These are phyloP conservation scores for Trametes maxima DNA, from an alignment of 768 basidiomycete species.

Conservation along the genomic window DNA sequence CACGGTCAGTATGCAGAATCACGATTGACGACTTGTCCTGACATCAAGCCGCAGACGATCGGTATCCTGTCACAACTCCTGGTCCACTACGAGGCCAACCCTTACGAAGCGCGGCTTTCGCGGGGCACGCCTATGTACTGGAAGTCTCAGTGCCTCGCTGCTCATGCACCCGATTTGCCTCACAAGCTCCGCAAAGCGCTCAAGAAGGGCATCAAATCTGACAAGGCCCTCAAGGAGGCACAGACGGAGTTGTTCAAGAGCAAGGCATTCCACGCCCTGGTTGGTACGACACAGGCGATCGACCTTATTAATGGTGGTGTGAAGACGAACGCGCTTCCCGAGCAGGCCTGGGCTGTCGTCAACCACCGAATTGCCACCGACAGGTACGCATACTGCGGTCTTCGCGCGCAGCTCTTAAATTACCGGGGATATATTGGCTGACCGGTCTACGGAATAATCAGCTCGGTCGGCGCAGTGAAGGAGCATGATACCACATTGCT, in stretches of 20 bases:
- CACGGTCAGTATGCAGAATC: conserved; percentile 38
- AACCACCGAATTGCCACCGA: conserved; percentile 33
- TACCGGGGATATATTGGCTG: neutral
- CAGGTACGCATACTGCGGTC: conserved; percentile 21
- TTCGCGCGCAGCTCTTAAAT: neutral
- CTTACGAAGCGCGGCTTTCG: conserved; percentile 36
- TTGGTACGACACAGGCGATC: conserved; percentile 47
- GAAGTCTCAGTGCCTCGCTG: conserved; percentile 46
- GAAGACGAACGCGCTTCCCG: conserved; percentile 50
- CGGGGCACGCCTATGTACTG: conserved; percentile 38
- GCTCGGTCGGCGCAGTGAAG: conserved; percentile 36
- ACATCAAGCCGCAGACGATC: conserved; percentile 38
- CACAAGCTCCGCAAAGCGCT: conserved; percentile 33
- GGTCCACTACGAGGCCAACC: conserved; percentile 49
- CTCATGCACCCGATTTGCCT: conserved; percentile 42
- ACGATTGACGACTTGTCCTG: neutral
- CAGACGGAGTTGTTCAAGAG: conserved; percentile 36
- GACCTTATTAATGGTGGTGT: conserved; percentile 44
- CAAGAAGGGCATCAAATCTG: conserved; percentile 29
- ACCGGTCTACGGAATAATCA: conserved; percentile 7
- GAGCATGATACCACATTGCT: conserved; percentile 34
- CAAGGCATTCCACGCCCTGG: conserved; percentile 29
- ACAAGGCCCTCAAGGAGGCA: conserved; percentile 37
- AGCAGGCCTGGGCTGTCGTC: conserved; percentile 33
- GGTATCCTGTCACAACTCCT: conserved; percentile 54